phyloP scores from a whole-genome alignment of 805 yeast species.

The Barnettozyma sp. region DNA sequence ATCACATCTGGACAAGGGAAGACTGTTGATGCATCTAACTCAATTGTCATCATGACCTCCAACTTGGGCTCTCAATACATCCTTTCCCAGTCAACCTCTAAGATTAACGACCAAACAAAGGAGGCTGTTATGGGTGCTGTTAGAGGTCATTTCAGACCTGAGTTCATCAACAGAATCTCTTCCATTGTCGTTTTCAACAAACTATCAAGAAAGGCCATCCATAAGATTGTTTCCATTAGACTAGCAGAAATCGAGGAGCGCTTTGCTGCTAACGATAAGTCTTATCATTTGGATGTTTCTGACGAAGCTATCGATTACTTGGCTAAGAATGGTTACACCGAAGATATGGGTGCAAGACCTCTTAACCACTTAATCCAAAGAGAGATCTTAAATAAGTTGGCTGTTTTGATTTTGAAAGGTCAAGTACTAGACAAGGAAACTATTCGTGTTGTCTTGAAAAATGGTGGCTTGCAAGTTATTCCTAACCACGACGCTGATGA shows the following conservation, averaged over 20 bases:
- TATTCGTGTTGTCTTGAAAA: constrained; percentile 52
- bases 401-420: constrained; percentile 80
- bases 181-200: constrained; percentile 91
- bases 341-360: constrained; percentile 96
- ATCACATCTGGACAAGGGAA: constrained; percentile 93
- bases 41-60: constrained; percentile 93
- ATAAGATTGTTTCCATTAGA: constrained; percentile 85
- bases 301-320: constrained; percentile 75
- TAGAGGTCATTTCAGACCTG: constrained; percentile 90
- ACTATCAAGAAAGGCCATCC: constrained; percentile 82
- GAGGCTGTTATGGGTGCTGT: constrained; percentile 80
- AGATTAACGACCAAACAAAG: constrained; percentile 61
- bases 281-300: constrained; percentile 63
- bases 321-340: constrained; percentile 81
- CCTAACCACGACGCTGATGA: constrained; percentile 75
- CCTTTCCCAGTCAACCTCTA: constrained; percentile 55
- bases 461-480: constrained; percentile 65
- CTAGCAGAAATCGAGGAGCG: constrained; percentile 78
- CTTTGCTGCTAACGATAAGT: constrained; percentile 78
- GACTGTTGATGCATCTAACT: constrained; percentile 85
- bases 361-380: constrained; percentile 85
- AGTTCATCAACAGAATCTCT: constrained; percentile 91
- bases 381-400: constrained; percentile 81
- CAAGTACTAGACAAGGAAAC: constrained; percentile 84
- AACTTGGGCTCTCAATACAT: constrained; percentile 93